phyloP scores from a whole-genome alignment of 202 grass and related monocot species.

The Carex sylvatica region DNA sequence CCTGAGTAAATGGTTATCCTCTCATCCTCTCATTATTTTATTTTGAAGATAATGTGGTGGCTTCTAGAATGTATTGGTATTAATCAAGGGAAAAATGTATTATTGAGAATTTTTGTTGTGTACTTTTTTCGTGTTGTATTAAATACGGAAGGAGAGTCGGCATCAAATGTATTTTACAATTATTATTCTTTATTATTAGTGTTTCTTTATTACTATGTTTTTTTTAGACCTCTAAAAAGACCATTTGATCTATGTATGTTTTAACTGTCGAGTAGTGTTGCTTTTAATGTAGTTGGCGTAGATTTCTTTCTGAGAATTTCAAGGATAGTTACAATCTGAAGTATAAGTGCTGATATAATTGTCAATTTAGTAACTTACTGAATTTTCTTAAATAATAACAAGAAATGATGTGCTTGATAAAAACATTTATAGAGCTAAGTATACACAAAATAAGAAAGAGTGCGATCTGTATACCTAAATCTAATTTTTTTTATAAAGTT shows the following conservation, averaged over 20 bases:
- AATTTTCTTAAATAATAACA: too few relatives aligned
- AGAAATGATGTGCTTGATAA: too few relatives aligned
- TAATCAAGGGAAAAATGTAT: constrained; percentile 20
- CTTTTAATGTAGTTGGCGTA: neutral
- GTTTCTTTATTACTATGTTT: constrained; percentile 6
- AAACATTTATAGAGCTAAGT: too few relatives aligned
- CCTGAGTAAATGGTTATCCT: constrained; percentile 25
- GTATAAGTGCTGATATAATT: neutral
- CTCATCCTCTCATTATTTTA: constrained; percentile 29
- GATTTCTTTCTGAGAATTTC: neutral
- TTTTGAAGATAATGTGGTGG: constrained; percentile 32
- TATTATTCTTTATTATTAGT: constrained; percentile 35
- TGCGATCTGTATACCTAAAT: too few relatives aligned
- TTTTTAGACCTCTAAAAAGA: constrained; percentile 5
- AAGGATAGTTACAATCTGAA: neutral
- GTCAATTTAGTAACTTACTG: neutral
- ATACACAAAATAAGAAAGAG: too few relatives aligned
- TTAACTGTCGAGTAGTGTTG: too few relatives aligned
- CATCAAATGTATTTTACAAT: constrained; percentile 27
- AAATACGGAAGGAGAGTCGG: neutral
- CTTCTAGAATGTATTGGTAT: constrained; percentile 30
- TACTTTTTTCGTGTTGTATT: constrained; percentile 32
- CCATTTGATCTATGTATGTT: neutral
- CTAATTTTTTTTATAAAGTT: too few relatives aligned
- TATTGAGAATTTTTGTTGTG: constrained; percentile 27